Percentiles rank a stretch among this genome's conserved stretches.
Conservation (phyloP, 768 basidiomycete species). For the Cubamyces sp. region DNA sequence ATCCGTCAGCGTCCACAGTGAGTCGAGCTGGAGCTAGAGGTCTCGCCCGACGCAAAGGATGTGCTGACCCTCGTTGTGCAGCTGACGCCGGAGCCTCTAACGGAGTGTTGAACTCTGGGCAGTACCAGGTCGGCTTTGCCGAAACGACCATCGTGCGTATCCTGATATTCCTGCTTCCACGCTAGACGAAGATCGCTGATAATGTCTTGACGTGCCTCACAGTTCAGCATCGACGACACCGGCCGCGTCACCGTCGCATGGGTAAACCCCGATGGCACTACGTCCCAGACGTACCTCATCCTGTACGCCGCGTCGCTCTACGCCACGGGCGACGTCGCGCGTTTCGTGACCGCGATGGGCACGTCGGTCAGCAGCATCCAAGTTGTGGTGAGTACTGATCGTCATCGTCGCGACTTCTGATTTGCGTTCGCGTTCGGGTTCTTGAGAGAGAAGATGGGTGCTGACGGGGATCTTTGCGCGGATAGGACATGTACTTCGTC, state of each 20-base stretch:
- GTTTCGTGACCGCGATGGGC: neutral
- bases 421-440: neutral
- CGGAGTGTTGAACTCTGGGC: neutral
- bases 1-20: neutral
- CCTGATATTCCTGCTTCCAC: too few relatives aligned
- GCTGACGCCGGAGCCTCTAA: neutral
- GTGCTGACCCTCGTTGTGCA: neutral
- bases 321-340: neutral
- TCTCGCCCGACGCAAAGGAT: neutral
- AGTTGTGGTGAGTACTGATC: neutral
- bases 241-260: slow-evolving; percentile 4
- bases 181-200: too few relatives aligned
- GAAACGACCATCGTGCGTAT: slow-evolving; percentile 6
- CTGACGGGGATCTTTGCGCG: neutral
- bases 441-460: too few relatives aligned
- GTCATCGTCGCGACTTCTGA: neutral
- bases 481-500: slow-evolving; percentile 4
- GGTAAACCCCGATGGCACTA: neutral
- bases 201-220: too few relatives aligned
- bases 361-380: neutral
- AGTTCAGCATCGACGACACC: slow-evolving; percentile 6
- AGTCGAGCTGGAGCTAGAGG: neutral
- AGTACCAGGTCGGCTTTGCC: neutral
- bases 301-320: neutral
- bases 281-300: neutral